Evolutionary conservation across 73 alveolate species (phyloP), one percentile per base, ranked within the genome.

Genomic region (Paramecium primaurelia): DNA sequence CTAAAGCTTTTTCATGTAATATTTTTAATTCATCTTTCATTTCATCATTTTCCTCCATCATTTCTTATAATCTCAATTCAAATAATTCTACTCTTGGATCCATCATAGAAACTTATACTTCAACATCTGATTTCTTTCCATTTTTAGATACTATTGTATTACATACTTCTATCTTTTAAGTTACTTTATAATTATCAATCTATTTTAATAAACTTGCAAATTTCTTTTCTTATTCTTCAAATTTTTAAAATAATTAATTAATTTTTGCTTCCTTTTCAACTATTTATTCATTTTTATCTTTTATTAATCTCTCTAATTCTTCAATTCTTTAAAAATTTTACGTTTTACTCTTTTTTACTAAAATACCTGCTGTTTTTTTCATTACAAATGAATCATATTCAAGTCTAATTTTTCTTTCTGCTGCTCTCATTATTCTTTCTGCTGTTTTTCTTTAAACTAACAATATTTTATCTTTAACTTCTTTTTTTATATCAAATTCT

Each of bases 401-500:
- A 80, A 18, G 44, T 47, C 58, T 80, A 30, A 80, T 80, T 25
- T 80, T 80, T 42, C 58, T 80, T 12, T 80, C 91, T 20, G 77
- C 71, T 45, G 75, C 71, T 49, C 58, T 80, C 36, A 80, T 80
- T 80, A 80, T 47, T 42, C 75, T 80, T 32, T 80, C 91, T 1
- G 91, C 91, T 45, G 91, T 80, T 22, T 80, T 80, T 26, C 49
- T 80, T 64, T 80, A 80, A 9, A 80, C 58, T 36, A 80, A 45
- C 14, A 20, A 11, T 45, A 80, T 80, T 26, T 80, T 80, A 45
- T 80, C 91, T 47, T 80, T 80, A n/a, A 80, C 47, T 25, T 80
- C 91, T 64, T 47, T 47, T 49, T 47, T 80, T 20, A 80, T 47
- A 80, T 80, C 73, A 12, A 25, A 32, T 32, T 80, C 44, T 1